Conservation (phyloP, 2,329 filamentous ascomycete genomes). For the Pyrenophora tritici-repentis region DNA sequence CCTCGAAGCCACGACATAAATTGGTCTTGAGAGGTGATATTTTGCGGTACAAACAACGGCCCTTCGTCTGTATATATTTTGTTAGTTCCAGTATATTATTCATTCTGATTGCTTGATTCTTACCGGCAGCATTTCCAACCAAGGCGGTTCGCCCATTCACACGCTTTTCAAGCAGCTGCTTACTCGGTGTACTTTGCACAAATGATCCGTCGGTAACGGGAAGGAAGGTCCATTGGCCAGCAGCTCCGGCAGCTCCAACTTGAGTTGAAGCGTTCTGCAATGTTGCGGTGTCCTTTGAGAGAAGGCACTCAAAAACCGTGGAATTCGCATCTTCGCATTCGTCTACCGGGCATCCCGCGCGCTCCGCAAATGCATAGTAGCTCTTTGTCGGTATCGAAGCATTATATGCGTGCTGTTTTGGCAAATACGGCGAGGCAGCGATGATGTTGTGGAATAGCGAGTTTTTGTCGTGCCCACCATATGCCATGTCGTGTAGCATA, state of each 20-base stretch:
- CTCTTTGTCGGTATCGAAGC: conserved; percentile 52
- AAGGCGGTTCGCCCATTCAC: conserved; percentile 50
- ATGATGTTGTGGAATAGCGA: conserved; percentile 45
- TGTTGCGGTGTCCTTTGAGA: conserved; percentile 41
- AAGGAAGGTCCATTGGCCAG: conserved; percentile 52
- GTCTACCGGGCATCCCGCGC: conserved; percentile 33
- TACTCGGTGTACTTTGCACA: conserved; percentile 46
- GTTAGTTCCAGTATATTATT: background rate
- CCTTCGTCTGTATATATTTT: conserved; percentile 50
- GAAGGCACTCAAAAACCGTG: conserved; percentile 51
- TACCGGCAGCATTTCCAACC: conserved; percentile 51
- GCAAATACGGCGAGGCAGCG: conserved; percentile 58
- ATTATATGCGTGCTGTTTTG: conserved; percentile 59
- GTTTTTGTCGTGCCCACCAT: conserved; percentile 38
- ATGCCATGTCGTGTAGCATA: conserved; percentile 41
- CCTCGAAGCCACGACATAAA: conserved; percentile 54
- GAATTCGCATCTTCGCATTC: conserved; percentile 32
- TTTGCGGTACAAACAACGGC: conserved; percentile 49
- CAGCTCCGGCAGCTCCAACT: conserved; percentile 42
- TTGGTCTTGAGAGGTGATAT: conserved; percentile 50
- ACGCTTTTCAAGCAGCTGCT: conserved; percentile 43
- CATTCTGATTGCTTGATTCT: background rate
- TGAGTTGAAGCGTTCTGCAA: conserved; percentile 46
- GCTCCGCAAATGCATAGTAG: conserved; percentile 53
- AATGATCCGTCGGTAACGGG: conserved; percentile 52